phyloP scores from a whole-genome alignment of 495 filamentous ascomycete species.

The Neurospora tetraspora region DNA sequence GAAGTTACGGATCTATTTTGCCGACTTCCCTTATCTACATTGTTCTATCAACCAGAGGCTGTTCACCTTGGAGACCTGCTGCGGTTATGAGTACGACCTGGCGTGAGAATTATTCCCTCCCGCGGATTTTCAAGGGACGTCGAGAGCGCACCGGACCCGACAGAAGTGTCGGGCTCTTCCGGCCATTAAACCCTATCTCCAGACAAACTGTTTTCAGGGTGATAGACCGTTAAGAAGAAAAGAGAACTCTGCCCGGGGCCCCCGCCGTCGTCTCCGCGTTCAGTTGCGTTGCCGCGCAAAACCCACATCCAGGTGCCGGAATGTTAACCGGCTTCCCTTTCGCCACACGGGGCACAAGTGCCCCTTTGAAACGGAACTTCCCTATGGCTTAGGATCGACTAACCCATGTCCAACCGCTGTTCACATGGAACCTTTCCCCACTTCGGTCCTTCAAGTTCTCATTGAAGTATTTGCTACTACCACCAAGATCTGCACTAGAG shows the following conservation, averaged over 20 bases:
- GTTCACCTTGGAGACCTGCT: conserved; percentile 64
- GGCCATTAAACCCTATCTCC: conserved; percentile 48
- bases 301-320: conserved; percentile 58
- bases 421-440: conserved; percentile 62
- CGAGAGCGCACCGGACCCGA: conserved; percentile 53
- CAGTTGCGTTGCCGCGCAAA: conserved; percentile 56
- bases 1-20: conserved; percentile 67
- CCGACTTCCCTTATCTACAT: conserved; percentile 64
- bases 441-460: conserved; percentile 65
- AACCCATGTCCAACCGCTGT: conserved; percentile 61
- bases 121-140: conserved; percentile 62
- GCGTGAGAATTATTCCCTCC: conserved; percentile 58
- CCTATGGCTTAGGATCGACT: conserved; percentile 59
- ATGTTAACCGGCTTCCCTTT: conserved; percentile 66
- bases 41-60: conserved; percentile 67
- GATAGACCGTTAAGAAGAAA: conserved; percentile 54
- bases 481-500: conserved; percentile 65
- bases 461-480: conserved; percentile 71
- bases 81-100: conserved; percentile 59
- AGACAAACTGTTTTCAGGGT: conserved; percentile 51
- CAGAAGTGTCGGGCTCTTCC: conserved; percentile 56
- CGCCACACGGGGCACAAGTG: conserved; percentile 47
- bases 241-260: conserved; percentile 58
- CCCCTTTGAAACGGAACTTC: conserved; percentile 55
- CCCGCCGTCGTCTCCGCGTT: conserved; percentile 53